Base-by-base conservation (phyloP, 1,284 basidiomycete species). In the Phlebopus sp. region DNA sequence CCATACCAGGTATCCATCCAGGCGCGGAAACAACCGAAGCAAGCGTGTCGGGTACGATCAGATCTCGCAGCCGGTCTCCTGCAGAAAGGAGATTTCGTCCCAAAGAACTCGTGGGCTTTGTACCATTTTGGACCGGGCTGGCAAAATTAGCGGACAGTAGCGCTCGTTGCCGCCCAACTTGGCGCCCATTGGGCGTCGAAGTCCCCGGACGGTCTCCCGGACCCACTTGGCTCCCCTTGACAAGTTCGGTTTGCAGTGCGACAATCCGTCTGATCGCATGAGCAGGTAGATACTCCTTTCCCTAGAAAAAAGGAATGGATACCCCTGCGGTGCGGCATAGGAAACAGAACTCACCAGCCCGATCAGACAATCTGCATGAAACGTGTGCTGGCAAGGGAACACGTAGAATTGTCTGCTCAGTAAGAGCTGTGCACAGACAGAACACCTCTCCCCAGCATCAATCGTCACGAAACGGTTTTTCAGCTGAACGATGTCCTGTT, bases 341-440 rank as follows among this genome's bases (percentile, higher is more conserved):
- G 10, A n/a, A 14, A 9, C 9, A 19, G 46, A 47, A 45, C 90
- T 65, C 59, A 95, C 94, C 78, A 95, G 74, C 25, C 86, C 80
- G 63, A 97, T 93, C 45, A 97, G 74, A 69, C 94, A 97, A 66
- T 97, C 93, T 7, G 91, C 92, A 69, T 97, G 94, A 81, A 97
- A 97, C 9, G 85, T 83, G 63, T 97, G 95, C 59, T 95, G 90
- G 69, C 97, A 99, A 9, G 95, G 95, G 73, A 99, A 99, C 40
- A 97, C 91, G 69, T 99, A 99, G 67, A 98, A 98, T 64, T 97
- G 94, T 49, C 97, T 76, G 23, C 84, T 86, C 42, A 97, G 70
- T 45, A 99, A 74, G 32, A 82, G 73, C 51, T 81, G 76, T 11
- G 78, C 78, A 69, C 97, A 99, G 35, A 80, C 76, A 19, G 86